These are phyloP conservation scores for Neostapfia colusana DNA, from an alignment of 176 grass and related monocot species.

Conservation along the genomic window DNA sequence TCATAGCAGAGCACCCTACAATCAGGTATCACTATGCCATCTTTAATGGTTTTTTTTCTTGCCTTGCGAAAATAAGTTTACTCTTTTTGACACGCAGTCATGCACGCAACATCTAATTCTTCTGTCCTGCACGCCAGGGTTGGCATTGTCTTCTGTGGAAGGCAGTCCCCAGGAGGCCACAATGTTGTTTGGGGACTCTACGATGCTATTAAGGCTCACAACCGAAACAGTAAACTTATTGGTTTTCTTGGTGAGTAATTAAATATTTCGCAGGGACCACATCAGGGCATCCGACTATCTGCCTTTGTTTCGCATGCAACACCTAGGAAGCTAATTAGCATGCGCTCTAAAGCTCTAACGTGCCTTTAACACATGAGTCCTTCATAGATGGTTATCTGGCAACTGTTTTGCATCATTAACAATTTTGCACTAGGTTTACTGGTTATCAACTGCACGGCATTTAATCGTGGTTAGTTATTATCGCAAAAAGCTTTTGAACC, in stretches of 20 bases:
- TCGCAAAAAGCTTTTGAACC: neutral
- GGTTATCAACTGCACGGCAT: neutral
- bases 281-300: neutral
- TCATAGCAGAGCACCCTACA: conserved; percentile 67
- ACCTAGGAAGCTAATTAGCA: neutral
- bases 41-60: neutral
- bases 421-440: conserved; percentile 4
- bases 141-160: conserved; percentile 92
- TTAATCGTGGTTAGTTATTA: neutral
- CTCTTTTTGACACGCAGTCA: no score
- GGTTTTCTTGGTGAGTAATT: conserved; percentile 78
- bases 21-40: conserved; percentile 52
- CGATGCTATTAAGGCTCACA: conserved; percentile 92
- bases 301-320: neutral
- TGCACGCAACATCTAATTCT: no score
- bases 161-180: conserved; percentile 95
- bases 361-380: neutral
- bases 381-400: neutral
- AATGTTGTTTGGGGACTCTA: conserved; percentile 94
- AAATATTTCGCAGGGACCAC: neutral
- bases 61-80: neutral
- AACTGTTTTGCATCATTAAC: conserved; percentile 14
- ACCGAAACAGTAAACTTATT: conserved; percentile 73
- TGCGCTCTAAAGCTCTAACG: neutral
- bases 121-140: conserved; percentile 48